Base-by-base conservation (phyloP, 192 early-diverging fungal species). In the Coemansia pectinata region DNA sequence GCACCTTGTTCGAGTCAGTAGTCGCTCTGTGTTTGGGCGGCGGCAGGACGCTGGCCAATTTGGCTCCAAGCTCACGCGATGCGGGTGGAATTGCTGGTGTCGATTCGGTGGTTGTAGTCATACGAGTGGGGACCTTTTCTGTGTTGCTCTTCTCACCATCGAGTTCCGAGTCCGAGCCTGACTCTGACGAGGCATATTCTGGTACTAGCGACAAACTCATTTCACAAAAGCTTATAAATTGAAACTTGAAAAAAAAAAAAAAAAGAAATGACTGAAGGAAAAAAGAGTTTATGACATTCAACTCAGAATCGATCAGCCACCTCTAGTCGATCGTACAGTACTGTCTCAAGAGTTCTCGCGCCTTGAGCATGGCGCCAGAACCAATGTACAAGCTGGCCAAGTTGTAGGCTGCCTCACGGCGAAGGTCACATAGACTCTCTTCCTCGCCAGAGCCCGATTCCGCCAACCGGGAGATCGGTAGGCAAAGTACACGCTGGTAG, bases 361-460 rank as follows among this genome's bases (percentile, higher is more conserved):
- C 93, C 63, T 94, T 80, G 12, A 78, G 86, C 59, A 84, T 67
- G 7, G 91, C 87, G 3, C 96, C 96, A 40, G 87, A 92, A 29
- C 80, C 65, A 31, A 91, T 67, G 64, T 95, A 96, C 23, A 99
- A 93, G 36, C 87, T 69, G 44, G 91, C 86, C 62, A 98, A 76
- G 66, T 99, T 99, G 76, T 96, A 98, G 25, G 96, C 97, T 0
- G 93, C 92, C 71, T 98, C 97, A 27, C 85, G 62, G 62, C 82
- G 87, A 53, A 96, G 62, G 12, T 90, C 85, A 27, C 68, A 48
- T 55, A 58, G 58, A 2, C 39, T 36, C 12, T 9, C 17, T 23
- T 41, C 48, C 19, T 44, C 40, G 55, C 44, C 64, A 11, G 25
- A 29, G 42, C 38, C 73, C 47, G 34, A 65, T 14, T 47, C 62